Evolutionary conservation across 2,329 filamentous ascomycete species (phyloP), one percentile per base, ranked within the genome.

Genomic region (Fusarium staphyleae): DNA sequence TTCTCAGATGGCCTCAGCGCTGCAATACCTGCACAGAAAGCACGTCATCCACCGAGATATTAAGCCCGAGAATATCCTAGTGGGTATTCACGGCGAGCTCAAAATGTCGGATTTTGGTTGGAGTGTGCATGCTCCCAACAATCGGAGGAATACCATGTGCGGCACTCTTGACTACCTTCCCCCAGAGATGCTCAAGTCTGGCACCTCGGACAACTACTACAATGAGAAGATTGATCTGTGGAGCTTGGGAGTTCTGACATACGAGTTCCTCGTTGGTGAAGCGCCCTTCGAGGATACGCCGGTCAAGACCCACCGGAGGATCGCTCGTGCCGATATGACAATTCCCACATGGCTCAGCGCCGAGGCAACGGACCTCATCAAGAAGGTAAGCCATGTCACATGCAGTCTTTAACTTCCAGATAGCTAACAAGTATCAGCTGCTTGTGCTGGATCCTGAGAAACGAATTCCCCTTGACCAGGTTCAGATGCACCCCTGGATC

Each of bases 91-190:
- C 71, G 95, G 93, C 63, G 95, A 99, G 79, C 93, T 99, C 78
- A 99, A 99, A 76, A 93, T 99, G 69, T 96, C 91, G 4, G 95
- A 99, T 74, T 99, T 98, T 70, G 93, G 95, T 42, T 99, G 95
- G 95, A 96, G 90, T 72, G 95, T 98, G 4, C 95, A 99, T 74
- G 95, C 95, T 5, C 95, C 95, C 22, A 97, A 96, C 75, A 96
- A 93, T 77, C 82, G 95, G 65, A 84, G 95, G 57, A 89, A 93
- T 70, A 99, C 95, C 49, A 93, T 98, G 86, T 99, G 95, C 73
- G 95, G 95, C 60, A 99, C 95, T 14, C 85, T 98, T 34, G 95
- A 99, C 76, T 99, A 99, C 74, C 84, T 99, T 13, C 95, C 95
- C 3, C 95, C 95, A 4, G 95, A 99, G 86, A 99, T 99, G 95